A percentile compares a stretch with the other conserved stretches of the same genome.
Conservation (phyloP, 257 asterid genomes). For the Capsicum baccatum region DNA sequence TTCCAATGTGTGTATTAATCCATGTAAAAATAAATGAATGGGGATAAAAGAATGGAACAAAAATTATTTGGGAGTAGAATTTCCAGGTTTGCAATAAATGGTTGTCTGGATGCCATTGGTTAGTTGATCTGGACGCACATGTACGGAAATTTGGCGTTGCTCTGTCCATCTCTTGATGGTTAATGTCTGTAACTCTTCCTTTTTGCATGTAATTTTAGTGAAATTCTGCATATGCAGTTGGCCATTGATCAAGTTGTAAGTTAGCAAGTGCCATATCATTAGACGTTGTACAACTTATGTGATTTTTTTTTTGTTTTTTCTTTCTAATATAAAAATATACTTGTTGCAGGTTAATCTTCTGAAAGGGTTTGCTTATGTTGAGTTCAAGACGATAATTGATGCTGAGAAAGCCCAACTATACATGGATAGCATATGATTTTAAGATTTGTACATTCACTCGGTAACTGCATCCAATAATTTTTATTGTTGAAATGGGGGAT, state of each 20-base stretch:
- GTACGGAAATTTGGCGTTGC: background rate
- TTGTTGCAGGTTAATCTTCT: conserved; percentile 84
- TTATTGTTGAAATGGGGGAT: background rate
- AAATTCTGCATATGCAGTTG: conserved; percentile 79
- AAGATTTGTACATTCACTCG: background rate
- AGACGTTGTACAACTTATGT: background rate
- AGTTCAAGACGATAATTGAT: conserved; percentile 86
- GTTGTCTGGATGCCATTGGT: background rate
- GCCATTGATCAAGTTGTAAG: conserved; percentile 85
- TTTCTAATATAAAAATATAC: background rate
- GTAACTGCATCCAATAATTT: background rate
- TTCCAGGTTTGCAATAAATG: background rate
- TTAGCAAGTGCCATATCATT: conserved; percentile 26
- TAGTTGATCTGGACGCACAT: background rate
- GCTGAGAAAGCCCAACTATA: conserved; percentile 90
- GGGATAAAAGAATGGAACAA: background rate
- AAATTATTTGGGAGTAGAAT: background rate
- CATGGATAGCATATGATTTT: conserved; percentile 87
- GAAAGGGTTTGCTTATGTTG: conserved; percentile 93
- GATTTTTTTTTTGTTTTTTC: background rate
- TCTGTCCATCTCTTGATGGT: background rate
- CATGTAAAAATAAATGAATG: background rate
- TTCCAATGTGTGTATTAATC: background rate
- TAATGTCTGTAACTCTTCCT: conserved; percentile 12
- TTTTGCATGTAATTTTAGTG: conserved; percentile 86